Conservation (phyloP, 768 basidiomycete species). For the Megacollybia marginata region DNA sequence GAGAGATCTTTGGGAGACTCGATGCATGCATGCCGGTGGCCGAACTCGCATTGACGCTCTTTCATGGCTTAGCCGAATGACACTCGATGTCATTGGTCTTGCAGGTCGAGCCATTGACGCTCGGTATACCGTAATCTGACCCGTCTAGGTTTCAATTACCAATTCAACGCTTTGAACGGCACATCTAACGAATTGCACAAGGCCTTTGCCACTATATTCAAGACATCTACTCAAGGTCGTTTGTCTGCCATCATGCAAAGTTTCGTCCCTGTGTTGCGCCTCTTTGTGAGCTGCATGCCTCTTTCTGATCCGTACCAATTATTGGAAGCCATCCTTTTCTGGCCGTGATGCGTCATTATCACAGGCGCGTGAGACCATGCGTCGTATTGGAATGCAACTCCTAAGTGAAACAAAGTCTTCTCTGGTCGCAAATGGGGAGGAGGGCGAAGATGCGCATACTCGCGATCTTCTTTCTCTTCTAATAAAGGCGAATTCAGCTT, state of each 20-base stretch:
- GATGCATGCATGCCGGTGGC: constrained; percentile 12
- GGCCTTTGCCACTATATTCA: constrained; percentile 25
- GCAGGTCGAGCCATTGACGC: constrained; percentile 19
- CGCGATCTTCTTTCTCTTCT: constrained; percentile 42
- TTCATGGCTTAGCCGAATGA: constrained; percentile 25
- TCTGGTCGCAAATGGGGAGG: constrained; percentile 8
- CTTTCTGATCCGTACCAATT: not conserved
- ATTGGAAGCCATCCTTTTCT: not conserved
- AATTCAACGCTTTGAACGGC: constrained; percentile 24
- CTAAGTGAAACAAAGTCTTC: constrained; percentile 30
- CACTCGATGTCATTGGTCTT: constrained; percentile 35
- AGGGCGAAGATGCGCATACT: constrained; percentile 16
- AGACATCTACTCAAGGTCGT: constrained; percentile 1
- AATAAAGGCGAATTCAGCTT: constrained; percentile 43
- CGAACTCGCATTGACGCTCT: constrained; percentile 21
- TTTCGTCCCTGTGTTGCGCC: constrained; percentile 20
- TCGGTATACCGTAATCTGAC: not conserved
- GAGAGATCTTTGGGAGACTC: constrained; percentile 23
- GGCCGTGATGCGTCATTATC: not conserved
- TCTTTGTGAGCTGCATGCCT: constrained; percentile 14
- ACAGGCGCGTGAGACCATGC: constrained; percentile 21
- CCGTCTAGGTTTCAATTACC: constrained; percentile 29
- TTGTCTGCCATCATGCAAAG: constrained; percentile 14
- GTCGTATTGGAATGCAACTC: constrained; percentile 31
- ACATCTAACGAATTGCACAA: constrained; percentile 22